Conservation (phyloP, 345 rosid genomes). For the Euphorbia lathyris region DNA sequence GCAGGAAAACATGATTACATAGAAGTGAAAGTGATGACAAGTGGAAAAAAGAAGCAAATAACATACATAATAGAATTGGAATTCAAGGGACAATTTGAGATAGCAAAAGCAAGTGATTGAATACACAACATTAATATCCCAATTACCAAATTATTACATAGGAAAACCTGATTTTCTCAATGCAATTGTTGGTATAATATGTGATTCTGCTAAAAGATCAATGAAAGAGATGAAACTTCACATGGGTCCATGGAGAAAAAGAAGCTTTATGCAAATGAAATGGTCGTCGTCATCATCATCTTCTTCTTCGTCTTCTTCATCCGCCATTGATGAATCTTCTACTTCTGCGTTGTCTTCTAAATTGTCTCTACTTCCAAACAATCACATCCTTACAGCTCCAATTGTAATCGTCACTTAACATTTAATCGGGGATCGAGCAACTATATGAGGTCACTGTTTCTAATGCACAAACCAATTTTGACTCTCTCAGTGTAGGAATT, state of each 20-base stretch:
- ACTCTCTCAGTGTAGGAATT: not conserved
- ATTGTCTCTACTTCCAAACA: conserved; percentile 1
- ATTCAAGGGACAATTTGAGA: conserved; percentile 42
- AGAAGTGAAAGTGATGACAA: conserved; percentile 26
- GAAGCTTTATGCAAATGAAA: conserved; percentile 54
- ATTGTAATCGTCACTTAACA: conserved; percentile 14
- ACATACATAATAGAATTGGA: conserved; percentile 42
- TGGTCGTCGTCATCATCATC: conserved; percentile 36
- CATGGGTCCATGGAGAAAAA: conserved; percentile 50
- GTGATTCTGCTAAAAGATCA: conserved; percentile 41
- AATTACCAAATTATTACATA: conserved; percentile 36
- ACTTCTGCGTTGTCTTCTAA: not conserved
- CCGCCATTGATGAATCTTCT: not conserved
- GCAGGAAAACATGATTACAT: conserved; percentile 46
- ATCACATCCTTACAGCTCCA: conserved; percentile 13
- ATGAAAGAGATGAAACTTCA: conserved; percentile 48
- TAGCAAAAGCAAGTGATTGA: conserved; percentile 39
- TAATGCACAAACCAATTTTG: not conserved
- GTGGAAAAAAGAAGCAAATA: conserved; percentile 36
- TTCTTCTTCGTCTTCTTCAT: conserved; percentile 13
- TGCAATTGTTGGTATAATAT: conserved; percentile 31
- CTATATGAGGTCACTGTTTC: too few relatives aligned
- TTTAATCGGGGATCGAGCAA: too few relatives aligned
- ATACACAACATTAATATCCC: conserved; percentile 30
- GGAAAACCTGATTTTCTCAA: conserved; percentile 41